These are phyloP conservation scores for Ceratocystis colombiana DNA, from an alignment of 2,329 filamentous ascomycete genomes.

Conservation along the genomic window DNA sequence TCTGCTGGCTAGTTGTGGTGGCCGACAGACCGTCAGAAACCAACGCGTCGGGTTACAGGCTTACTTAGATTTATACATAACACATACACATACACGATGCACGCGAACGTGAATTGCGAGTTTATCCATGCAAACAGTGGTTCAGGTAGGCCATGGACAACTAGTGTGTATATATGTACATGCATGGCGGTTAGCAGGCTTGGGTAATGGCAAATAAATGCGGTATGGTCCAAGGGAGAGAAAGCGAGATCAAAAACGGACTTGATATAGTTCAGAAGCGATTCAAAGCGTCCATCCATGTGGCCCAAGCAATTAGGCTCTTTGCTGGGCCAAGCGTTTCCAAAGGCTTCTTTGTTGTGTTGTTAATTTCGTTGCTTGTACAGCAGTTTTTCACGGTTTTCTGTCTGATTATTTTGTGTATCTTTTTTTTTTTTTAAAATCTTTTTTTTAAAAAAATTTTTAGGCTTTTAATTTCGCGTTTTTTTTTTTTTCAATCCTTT, in stretches of 20 bases:
- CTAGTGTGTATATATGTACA: background rate
- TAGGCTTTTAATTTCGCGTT: background rate
- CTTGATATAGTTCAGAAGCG: too few species aligned
- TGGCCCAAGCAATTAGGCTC: background rate
- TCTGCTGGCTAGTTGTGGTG: background rate
- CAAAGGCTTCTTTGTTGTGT: background rate
- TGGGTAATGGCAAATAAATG: too few species aligned
- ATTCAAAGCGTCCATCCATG: too few species aligned
- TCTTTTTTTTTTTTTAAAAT: background rate
- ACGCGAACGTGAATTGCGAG: background rate
- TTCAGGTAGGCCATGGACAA: too few species aligned
- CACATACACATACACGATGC: background rate
- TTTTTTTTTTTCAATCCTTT: background rate
- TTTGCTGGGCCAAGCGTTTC: background rate
- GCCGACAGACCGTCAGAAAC: background rate
- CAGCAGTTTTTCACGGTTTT: background rate
- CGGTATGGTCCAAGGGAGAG: too few species aligned
- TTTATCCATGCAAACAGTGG: background rate
- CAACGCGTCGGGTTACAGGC: background rate
- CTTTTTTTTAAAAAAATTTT: background rate
- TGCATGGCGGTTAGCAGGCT: too few species aligned
- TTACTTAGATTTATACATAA: background rate
- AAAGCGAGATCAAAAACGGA: too few species aligned
- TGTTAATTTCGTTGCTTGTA: background rate
- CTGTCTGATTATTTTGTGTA: background rate